These are phyloP conservation scores for Candida sp. DNA, from an alignment of 1,139 yeast species.

Conservation along the genomic window DNA sequence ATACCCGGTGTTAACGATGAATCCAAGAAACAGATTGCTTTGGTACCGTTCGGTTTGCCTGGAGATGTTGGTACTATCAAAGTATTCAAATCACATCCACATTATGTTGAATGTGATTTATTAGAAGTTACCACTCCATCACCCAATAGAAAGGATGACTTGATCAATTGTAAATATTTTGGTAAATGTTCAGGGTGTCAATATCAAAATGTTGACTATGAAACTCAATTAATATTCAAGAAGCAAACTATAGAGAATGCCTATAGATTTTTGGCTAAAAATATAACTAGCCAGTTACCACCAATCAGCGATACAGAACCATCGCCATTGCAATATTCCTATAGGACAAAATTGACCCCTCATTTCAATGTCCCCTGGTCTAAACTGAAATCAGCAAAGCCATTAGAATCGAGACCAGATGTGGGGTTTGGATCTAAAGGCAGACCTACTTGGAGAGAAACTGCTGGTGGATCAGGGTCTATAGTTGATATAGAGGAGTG, in stretches of 20 bases:
- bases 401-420: conserved; percentile 53
- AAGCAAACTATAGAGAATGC: conserved; percentile 78
- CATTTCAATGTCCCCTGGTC: conserved; percentile 82
- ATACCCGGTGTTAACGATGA: conserved; percentile 55
- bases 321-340: conserved; percentile 73
- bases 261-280: conserved; percentile 68
- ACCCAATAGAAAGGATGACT: conserved; percentile 44
- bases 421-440: conserved; percentile 90
- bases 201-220: conserved; percentile 75
- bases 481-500: conserved; percentile 93
- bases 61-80: conserved; percentile 74
- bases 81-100: conserved; percentile 76
- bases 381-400: conserved; percentile 22
- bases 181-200: conserved; percentile 81
- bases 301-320: conserved; percentile 63
- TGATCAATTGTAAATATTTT: conserved; percentile 44
- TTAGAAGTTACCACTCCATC: conserved; percentile 48
- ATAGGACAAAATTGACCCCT: conserved; percentile 93
- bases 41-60: conserved; percentile 85
- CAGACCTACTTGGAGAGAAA: conserved; percentile 62
- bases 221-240: conserved; percentile 69
- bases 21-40: conserved; percentile 39
- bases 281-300: conserved; percentile 48
- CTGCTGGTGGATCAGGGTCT: conserved; percentile 41
- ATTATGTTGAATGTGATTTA: conserved; percentile 74